Base-by-base conservation (phyloP, 805 yeast species). In the Suhomyces prunicola region DNA sequence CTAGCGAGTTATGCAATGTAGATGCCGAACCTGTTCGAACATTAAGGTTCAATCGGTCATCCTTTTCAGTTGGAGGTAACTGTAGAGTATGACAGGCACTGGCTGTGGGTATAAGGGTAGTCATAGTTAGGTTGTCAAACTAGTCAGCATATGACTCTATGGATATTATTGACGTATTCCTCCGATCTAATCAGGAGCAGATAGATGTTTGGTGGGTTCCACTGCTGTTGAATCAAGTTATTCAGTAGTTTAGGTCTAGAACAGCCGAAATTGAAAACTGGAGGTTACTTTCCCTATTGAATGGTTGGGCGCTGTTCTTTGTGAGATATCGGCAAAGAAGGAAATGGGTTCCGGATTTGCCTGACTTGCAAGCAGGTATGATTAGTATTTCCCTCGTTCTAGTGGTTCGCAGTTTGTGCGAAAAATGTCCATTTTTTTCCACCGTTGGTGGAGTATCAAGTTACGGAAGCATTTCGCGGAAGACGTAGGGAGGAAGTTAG, bases 21-120 rank as follows among this genome's bases (percentile, higher is more conserved):
- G 84, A 70, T 0, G 90, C 82, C 1, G 90, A 81, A 13, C 94
- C 94, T 1, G 90, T 84, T 52, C 93, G 74, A 46, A 80, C 80
- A 50, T 82, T 83, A 55, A 87, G 69, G 52, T 82, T 77, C 44
- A 76, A 64, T 27, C 87, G 71, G 52, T 80, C 81, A 58, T 83
- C 88, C 33, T 73, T 77, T 48, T 77, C 82, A 10, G 69, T 60
- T 5, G 77, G 74, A 5, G 92, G 92, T 57, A 84, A 71, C 44
- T 72, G 74, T 50, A 86, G 64, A 2, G 78, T 61, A 65, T 84
- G 83, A 61, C 90, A 85, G 29, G 77, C 70, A 62, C 86, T 82
- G 26, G 86, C 78, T 1, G 89, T 79, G 4, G 91, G 87, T 53
- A 84, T 82, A 40, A 84, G 66, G 4, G 88, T 79, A 1, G 85